Base-by-base conservation (phyloP, 2,329 filamentous ascomycete species). In the Aureobasidium sp. region DNA sequence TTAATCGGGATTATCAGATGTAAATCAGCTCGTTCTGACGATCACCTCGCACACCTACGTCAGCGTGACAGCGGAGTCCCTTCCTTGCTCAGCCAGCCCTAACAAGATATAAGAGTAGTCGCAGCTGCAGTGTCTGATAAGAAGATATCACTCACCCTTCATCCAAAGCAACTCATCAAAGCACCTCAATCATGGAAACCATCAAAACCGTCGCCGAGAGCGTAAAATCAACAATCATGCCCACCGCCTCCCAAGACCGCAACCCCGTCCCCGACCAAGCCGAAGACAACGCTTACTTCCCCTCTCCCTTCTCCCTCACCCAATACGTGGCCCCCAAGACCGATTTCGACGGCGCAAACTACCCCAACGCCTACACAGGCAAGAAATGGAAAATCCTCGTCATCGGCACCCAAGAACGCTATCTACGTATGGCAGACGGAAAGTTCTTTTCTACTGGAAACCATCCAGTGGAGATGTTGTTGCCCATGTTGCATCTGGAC, bases 391-490 rank as follows among this genome's bases (percentile, higher is more conserved):
- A 56, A 8, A n/a, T 56, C 27, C 39, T 56, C 4, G 52, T 56
- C 39, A 56, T 56, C 1, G 52, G 37, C 8, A 44, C 52, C 1
- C 39, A 42, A 33, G 52, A 56, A 44, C 52, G 52, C 27, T 56
- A 56, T 15, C 24, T 56, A 0, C 37, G 19, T 12, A 56, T 56
- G 52, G 39, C 37, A 4, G 52, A 56, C 3, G 52, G 52, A 22
- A 56, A 56, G 39, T 56, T 56, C 39, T 56, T 56, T 9, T 56
- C 52, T 1, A 56, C 52, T 15, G 52, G 52, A 27, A 56, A 56
- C 27, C 52, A 56, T 24, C 52, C 52, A 24, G 52, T 56, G 8
- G 52, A 56, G 17, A 56, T 56, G 52, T 15, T 56, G 27, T 3
- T 56, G 1, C 52, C 52, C 1, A 56, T 56, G 52, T 11, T 56